A percentile compares a stretch with the other conserved stretches of the same genome.
Conservation (phyloP, 208 protist species). For the Crithidia acanthocephali region DNA sequence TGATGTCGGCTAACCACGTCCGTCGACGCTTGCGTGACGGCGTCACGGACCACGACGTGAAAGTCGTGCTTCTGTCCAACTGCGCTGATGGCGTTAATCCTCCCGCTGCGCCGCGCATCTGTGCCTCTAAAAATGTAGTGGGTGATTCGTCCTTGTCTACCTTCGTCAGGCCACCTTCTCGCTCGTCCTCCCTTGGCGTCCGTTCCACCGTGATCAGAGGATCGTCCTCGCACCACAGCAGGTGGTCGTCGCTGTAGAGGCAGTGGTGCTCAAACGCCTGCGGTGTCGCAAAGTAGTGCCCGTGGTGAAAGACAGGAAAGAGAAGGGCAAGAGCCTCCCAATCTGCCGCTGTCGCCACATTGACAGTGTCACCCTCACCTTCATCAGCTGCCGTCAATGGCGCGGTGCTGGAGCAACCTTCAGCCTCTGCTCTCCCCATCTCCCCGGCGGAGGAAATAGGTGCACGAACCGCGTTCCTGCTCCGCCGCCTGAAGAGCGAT, state of each 20-base stretch:
- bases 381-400: neutral
- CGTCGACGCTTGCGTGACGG: conserved; percentile 23
- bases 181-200: neutral
- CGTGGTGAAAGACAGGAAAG: conserved; percentile 74
- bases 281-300: conserved; percentile 45
- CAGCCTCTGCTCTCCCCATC: neutral
- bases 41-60: neutral
- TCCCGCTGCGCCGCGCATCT: no score
- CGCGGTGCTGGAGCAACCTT: neutral
- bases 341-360: conserved; percentile 29
- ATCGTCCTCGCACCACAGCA: conserved; percentile 61
- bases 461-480: neutral
- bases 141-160: neutral
- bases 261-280: conserved; percentile 64
- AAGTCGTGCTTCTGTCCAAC: neutral
- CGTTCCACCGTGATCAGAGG: conserved; percentile 52
- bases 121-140: no score
- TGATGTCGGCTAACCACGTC: neutral
- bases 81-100: neutral
- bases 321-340: conserved; percentile 57
- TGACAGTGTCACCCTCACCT: neutral
- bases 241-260: conserved; percentile 50
- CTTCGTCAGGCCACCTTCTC: neutral
- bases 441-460: neutral
- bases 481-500: conserved; percentile 8